Percentiles rank a stretch among this genome's conserved stretches.
These are phyloP conservation scores for Cercospora nicotianae DNA, from an alignment of 2,329 filamentous ascomycete species.

Conservation along the genomic window DNA sequence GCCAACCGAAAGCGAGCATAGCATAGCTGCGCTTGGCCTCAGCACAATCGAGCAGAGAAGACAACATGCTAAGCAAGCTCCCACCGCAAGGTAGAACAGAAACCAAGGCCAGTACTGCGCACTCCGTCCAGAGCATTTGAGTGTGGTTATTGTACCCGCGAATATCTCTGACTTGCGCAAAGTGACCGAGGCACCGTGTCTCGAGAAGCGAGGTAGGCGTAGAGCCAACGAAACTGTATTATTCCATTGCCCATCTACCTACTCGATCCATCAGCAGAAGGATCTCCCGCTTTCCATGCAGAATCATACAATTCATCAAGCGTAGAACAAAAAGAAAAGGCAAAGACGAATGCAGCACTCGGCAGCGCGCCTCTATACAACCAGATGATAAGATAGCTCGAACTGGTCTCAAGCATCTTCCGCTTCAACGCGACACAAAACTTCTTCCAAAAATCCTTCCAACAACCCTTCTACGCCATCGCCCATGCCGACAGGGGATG, in stretches of 20 bases:
- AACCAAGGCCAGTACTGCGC: no score
- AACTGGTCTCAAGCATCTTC: slow-evolving; percentile 61
- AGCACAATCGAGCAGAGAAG: no score
- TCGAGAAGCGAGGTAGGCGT: no score
- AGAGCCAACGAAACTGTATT: not conserved
- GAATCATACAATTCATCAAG: slow-evolving; percentile 10
- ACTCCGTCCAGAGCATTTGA: no score
- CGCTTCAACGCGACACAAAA: slow-evolving; percentile 87
- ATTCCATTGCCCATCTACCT: not conserved
- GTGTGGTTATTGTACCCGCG: no score
- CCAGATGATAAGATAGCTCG: not conserved
- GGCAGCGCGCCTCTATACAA: not conserved
- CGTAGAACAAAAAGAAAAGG: not conserved
- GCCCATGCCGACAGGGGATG: slow-evolving; percentile 89
- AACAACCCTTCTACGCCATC: slow-evolving; percentile 84
- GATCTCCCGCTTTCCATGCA: not conserved
- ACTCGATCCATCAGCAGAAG: not conserved
- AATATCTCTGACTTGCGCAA: no score
- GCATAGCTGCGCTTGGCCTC: no score
- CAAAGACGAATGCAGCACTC: not conserved
- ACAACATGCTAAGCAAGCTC: no score
- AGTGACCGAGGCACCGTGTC: no score
- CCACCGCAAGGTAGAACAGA: no score
- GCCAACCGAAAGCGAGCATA: no score
- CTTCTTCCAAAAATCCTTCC: slow-evolving; percentile 90